These are phyloP conservation scores for Acanthamoeba castellanii DNA, from an alignment of 208 protist genomes.

Conservation along the genomic window DNA sequence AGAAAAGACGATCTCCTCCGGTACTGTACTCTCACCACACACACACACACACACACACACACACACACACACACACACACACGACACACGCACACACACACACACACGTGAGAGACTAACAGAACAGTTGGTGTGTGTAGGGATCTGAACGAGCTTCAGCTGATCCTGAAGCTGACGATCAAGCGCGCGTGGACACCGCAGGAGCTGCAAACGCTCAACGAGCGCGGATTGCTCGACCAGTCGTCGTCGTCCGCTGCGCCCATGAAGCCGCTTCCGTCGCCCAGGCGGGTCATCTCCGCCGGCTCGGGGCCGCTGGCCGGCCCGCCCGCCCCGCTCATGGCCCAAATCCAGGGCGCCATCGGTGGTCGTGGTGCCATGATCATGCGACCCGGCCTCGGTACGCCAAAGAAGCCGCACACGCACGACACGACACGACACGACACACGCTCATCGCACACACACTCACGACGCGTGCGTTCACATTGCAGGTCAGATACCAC, in stretches of 20 bases:
- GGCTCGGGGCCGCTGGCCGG: not conserved
- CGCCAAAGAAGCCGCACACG: not conserved
- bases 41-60: not conserved
- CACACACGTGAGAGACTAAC: not conserved
- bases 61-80: not conserved
- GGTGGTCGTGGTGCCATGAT: slow-evolving; percentile 17
- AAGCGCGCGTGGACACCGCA: slow-evolving; percentile 24
- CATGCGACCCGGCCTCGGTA: not conserved
- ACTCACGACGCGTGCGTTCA: not conserved
- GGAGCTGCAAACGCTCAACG: slow-evolving; percentile 37
- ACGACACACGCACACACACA: not conserved
- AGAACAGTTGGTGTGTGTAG: not conserved
- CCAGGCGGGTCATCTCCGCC: not conserved
- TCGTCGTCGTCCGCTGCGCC: not conserved
- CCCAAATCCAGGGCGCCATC: not conserved
- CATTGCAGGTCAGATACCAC: not conserved
- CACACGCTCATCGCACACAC: too few species aligned
- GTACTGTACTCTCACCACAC: too few species aligned
- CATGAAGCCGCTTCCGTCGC: not conserved
- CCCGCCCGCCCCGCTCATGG: slow-evolving; percentile 8
- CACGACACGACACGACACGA: not conserved
- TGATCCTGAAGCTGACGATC: slow-evolving; percentile 39
- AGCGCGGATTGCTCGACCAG: not conserved
- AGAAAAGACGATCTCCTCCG: slow-evolving; percentile 37
- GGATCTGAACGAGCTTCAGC: slow-evolving; percentile 48